Base-by-base conservation (phyloP, 768 basidiomycete species). In the Mycena olivaceomarginata region DNA sequence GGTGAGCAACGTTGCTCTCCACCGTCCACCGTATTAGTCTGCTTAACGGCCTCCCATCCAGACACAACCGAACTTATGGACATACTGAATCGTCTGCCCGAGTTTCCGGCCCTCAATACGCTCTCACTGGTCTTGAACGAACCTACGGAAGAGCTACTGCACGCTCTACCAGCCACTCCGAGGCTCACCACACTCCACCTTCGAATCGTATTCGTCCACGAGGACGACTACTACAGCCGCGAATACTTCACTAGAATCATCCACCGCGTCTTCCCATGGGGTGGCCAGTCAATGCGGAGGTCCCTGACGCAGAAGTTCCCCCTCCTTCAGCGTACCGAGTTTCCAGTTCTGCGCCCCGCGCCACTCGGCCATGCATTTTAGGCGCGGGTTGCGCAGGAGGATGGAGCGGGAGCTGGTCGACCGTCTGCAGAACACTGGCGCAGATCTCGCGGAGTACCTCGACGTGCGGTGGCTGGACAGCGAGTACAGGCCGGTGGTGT, bases 331-430 rank as follows among this genome's bases (percentile, higher is more conserved):
- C 53, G 39, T 1, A 31, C 71, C 11, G 53, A 13, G 25, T 66
- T n/a, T 76, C 22, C 45, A 71, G 2, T 71, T 76, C 40, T 59
- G 69, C 8, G n/a, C 18, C n/a, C 22, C 18, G 1, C 53, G 45
- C 43, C 13, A 41, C 31, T 70, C 70, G 16, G 9, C 46, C 16
- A 12, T 71, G 15, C 75, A 76, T 67, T 76, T 76, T 18, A 53
- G 69, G 31, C 75, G 69, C 12, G 75, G 75, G 1, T 43, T 62
- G 37, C 69, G 69, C 13, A 60, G 57, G n/a, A 40, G 22, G 16
- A 65, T 76, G 56, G 75, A 71, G 39, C 75, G 75, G 4, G 31
- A 22, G n/a, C 70, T 76, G 18, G 60, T 25, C 20, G 45, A 70
- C 5, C 64, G 40, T 2, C 43, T 70, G 22, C 25, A 57, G 9